Evolutionary conservation across 1,284 basidiomycete species (phyloP).

Genomic region (Rugosomyces carneus): DNA sequence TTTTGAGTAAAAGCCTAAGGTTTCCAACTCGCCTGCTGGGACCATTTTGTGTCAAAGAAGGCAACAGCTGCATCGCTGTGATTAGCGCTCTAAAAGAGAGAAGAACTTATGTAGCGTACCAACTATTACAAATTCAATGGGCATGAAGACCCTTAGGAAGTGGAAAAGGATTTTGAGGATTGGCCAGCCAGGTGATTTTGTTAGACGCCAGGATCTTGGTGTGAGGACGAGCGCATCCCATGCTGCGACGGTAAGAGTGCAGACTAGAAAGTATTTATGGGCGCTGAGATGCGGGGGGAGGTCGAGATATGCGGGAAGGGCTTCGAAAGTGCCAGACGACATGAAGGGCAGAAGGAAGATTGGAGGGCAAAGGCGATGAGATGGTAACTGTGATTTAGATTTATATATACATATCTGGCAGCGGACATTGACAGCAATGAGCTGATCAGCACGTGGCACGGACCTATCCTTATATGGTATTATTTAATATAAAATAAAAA

Average conservation of each 20-base stretch:
- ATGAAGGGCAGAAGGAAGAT: slow-evolving; percentile 19
- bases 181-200: slow-evolving; percentile 67
- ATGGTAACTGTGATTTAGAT: slow-evolving; percentile 3
- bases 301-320: slow-evolving; percentile 52
- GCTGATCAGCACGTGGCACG: background rate
- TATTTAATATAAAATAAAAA: background rate
- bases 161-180: slow-evolving; percentile 68
- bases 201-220: slow-evolving; percentile 67
- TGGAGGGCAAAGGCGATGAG: background rate
- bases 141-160: slow-evolving; percentile 69
- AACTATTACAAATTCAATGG: slow-evolving; percentile 67
- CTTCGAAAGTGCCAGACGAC: slow-evolving; percentile 20
- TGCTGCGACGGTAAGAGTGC: slow-evolving; percentile 77
- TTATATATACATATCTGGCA: slow-evolving; percentile 1
- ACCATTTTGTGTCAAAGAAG: slow-evolving; percentile 72
- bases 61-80: slow-evolving; percentile 49
- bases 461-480: background rate
- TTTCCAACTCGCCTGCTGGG: slow-evolving; percentile 37
- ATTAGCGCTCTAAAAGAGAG: slow-evolving; percentile 9
- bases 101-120: slow-evolving; percentile 36
- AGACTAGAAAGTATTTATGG: slow-evolving; percentile 82
- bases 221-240: slow-evolving; percentile 81
- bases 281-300: slow-evolving; percentile 71
- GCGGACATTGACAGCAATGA: background rate
- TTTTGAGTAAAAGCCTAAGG: background rate